phyloP scores from a whole-genome alignment of 352 stramenopile species.

The Aphanomyces euteiches region DNA sequence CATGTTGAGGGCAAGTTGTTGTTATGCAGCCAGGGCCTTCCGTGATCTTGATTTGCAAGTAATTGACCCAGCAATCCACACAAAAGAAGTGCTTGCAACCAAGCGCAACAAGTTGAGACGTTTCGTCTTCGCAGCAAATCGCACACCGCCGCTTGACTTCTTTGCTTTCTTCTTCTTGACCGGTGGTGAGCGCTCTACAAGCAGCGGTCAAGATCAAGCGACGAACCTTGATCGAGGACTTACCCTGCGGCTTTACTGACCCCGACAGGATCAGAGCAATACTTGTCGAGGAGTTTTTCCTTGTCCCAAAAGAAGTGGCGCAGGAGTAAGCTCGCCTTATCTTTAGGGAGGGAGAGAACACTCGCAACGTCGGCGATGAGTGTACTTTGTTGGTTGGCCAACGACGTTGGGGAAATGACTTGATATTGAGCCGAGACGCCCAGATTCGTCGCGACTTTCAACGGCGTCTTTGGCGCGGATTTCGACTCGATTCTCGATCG shows the following conservation, averaged over 20 bases:
- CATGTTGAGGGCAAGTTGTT: conserved; percentile 93
- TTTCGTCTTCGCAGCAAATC: conserved; percentile 93
- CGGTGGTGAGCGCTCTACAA: conserved; percentile 1
- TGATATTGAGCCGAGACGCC: conserved; percentile 11
- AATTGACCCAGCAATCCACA: conserved; percentile 83
- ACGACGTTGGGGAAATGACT: conserved; percentile 18
- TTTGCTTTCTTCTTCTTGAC: conserved; percentile 10
- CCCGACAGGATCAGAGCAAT: conserved; percentile 66
- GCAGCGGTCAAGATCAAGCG: not conserved
- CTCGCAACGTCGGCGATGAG: conserved; percentile 29
- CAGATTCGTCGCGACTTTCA: not conserved
- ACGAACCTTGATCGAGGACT: not conserved
- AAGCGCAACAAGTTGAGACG: conserved; percentile 84
- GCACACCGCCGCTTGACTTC: conserved; percentile 61
- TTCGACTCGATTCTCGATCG: not conserved
- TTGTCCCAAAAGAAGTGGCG: conserved; percentile 87
- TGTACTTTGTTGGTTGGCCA: conserved; percentile 5
- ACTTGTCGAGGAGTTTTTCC: conserved; percentile 85
- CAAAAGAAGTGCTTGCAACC: conserved; percentile 97
- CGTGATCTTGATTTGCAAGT: conserved; percentile 80
- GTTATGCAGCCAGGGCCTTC: conserved; percentile 92
- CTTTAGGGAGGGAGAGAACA: conserved; percentile 30
- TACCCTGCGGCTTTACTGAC: conserved; percentile 32
- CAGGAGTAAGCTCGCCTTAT: conserved; percentile 54
- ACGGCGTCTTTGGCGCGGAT: not conserved